A percentile compares a stretch with the other conserved stretches of the same genome.
phyloP scores from a whole-genome alignment of 371 early-diverging fungal species.

The Syncephalastrum racemosum region DNA sequence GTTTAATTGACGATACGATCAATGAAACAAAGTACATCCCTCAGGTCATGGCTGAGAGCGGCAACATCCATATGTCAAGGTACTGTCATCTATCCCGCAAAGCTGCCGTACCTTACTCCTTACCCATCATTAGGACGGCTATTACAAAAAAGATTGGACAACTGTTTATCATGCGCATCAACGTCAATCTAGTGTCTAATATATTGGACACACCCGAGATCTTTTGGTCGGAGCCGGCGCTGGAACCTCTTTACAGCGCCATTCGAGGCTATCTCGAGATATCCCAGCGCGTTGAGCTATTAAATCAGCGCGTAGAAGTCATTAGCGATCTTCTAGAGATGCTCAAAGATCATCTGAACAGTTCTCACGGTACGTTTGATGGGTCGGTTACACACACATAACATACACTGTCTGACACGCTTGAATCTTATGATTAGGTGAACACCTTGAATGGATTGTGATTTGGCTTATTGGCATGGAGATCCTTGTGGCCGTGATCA shows the following conservation, averaged over 20 bases:
- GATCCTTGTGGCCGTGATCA: conserved; percentile 77
- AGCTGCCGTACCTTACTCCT: not conserved
- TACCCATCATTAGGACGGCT: conserved; percentile 37
- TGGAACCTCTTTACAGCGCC: conserved; percentile 78
- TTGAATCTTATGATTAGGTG: conserved; percentile 34
- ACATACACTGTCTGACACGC: not conserved
- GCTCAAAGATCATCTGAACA: conserved; percentile 80
- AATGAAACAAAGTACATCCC: conserved; percentile 85
- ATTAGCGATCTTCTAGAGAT: conserved; percentile 84
- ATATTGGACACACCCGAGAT: conserved; percentile 87
- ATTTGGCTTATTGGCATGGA: conserved; percentile 82
- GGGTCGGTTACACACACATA: not conserved
- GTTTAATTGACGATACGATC: conserved; percentile 80
- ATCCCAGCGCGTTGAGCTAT: conserved; percentile 67
- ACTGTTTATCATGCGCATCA: conserved; percentile 85
- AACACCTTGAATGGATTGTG: conserved; percentile 83
- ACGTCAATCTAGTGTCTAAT: conserved; percentile 84
- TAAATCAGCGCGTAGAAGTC: conserved; percentile 61
- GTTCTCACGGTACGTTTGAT: conserved; percentile 54
- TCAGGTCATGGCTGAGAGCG: conserved; percentile 79
- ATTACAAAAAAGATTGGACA: conserved; percentile 69
- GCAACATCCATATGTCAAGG: conserved; percentile 76
- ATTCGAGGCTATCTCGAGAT: conserved; percentile 84
- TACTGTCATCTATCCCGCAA: conserved; percentile 11
- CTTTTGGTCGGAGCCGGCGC: conserved; percentile 84